phyloP scores from a whole-genome alignment of 805 yeast genomes.

The Candida suzukii region DNA sequence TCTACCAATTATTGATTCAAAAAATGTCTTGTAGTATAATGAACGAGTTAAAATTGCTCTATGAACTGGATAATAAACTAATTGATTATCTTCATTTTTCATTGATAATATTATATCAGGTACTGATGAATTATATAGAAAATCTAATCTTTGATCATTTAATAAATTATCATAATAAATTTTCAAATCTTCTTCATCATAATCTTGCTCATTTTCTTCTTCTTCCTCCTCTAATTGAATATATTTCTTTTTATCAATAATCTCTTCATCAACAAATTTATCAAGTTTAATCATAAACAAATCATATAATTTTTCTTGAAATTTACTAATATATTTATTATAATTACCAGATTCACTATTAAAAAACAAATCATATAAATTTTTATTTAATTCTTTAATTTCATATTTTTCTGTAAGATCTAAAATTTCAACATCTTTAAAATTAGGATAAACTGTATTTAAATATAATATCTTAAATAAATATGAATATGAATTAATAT shows the following conservation, averaged over 20 bases:
- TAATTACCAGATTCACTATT: no score
- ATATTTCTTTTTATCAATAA: conserved; percentile 16
- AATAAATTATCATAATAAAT: conserved; percentile 7
- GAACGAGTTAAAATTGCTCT: conserved; percentile 53
- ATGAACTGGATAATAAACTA: conserved; percentile 53
- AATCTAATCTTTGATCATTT: conserved; percentile 13
- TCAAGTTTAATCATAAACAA: conserved; percentile 28
- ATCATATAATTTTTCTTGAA: conserved; percentile 27
- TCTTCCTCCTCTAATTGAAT: neutral
- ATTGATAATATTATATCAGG: conserved; percentile 46
- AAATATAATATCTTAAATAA: conserved; percentile 20
- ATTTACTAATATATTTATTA: conserved; percentile 25
- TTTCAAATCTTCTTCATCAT: neutral
- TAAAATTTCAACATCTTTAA: conserved; percentile 22
- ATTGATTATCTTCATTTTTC: conserved; percentile 11
- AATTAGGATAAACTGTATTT: conserved; percentile 20
- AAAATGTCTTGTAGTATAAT: conserved; percentile 59
- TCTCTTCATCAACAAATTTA: conserved; percentile 18
- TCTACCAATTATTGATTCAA: conserved; percentile 37
- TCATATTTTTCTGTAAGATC: conserved; percentile 26
- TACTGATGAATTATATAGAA: conserved; percentile 11
- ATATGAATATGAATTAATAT: conserved; percentile 26
- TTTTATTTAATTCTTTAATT: conserved; percentile 27
- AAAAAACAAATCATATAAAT: conserved; percentile 7
- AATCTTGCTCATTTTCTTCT: conserved; percentile 3